A percentile compares a stretch with the other conserved stretches of the same genome.
Evolutionary conservation across 2,329 filamentous ascomycete genomes (phyloP).

Genomic region (Fusarium euwallaceae): DNA sequence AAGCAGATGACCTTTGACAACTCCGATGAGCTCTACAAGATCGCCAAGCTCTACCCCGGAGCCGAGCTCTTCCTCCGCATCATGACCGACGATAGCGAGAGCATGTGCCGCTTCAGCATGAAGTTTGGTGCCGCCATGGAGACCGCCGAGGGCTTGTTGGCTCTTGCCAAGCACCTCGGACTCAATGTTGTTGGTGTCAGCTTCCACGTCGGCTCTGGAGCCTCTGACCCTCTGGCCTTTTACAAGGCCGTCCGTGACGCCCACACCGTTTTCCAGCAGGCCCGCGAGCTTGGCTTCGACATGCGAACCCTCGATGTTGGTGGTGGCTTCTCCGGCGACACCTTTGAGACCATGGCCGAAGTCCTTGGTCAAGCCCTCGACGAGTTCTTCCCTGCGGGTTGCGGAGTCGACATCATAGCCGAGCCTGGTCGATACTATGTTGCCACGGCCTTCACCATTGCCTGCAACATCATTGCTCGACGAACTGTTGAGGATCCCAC

Average conservation of each 20-base stretch:
- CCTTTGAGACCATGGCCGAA: constrained; percentile 89
- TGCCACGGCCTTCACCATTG: constrained; percentile 91
- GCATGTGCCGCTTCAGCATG: constrained; percentile 93
- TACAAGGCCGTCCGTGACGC: constrained; percentile 92
- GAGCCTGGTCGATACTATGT: constrained; percentile 98
- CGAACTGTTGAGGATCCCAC: constrained; percentile 84
- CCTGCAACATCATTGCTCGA: constrained; percentile 95
- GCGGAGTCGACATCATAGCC: constrained; percentile 85
- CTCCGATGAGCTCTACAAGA: constrained; percentile 96
- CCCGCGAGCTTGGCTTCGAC: constrained; percentile 78
- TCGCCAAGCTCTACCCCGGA: constrained; percentile 88
- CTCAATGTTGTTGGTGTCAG: constrained; percentile 96
- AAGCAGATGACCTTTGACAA: constrained; percentile 99
- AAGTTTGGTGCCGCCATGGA: constrained; percentile 97
- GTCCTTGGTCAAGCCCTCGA: constrained; percentile 86
- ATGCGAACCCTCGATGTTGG: constrained; percentile 94
- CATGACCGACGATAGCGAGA: constrained; percentile 94
- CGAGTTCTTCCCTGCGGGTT: constrained; percentile 83
- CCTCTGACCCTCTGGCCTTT: constrained; percentile 93
- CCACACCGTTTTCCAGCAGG: constrained; percentile 89
- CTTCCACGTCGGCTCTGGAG: constrained; percentile 97
- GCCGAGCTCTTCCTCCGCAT: constrained; percentile 96
- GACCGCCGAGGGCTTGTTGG: constrained; percentile 80
- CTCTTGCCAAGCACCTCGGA: constrained; percentile 82
- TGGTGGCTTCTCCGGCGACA: constrained; percentile 91